phyloP scores from a whole-genome alignment of 352 stramenopile species.

The Phytophthora pistaciae region DNA sequence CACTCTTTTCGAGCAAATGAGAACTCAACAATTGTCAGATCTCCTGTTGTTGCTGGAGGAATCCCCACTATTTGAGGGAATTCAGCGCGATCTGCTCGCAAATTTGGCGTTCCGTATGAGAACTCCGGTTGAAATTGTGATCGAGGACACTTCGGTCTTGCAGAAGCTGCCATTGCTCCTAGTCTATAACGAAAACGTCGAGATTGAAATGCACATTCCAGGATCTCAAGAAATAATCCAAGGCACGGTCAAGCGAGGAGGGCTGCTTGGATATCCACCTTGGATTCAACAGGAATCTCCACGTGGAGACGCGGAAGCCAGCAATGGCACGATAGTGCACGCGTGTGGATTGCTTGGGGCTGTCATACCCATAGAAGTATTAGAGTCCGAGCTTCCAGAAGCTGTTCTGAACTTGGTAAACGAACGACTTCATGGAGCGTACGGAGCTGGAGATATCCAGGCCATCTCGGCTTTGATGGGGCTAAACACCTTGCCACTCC shows the following conservation, averaged over 20 bases:
- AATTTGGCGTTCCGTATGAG: slow-evolving; percentile 27
- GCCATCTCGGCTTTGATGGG: slow-evolving; percentile 10
- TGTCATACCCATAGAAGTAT: slow-evolving; percentile 11
- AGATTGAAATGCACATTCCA: slow-evolving; percentile 23
- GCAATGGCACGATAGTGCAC: not conserved
- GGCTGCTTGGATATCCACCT: slow-evolving; percentile 23
- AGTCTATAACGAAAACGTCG: slow-evolving; percentile 18
- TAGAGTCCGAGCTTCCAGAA: slow-evolving; percentile 22
- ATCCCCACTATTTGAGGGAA: slow-evolving; percentile 22
- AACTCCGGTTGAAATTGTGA: slow-evolving; percentile 14
- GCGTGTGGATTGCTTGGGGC: slow-evolving; percentile 19
- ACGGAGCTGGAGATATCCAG: slow-evolving; percentile 10
- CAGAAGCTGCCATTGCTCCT: slow-evolving; percentile 18
- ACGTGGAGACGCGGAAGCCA: not conserved
- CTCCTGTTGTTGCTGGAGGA: slow-evolving; percentile 22
- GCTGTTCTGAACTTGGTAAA: slow-evolving; percentile 6
- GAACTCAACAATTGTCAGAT: slow-evolving; percentile 18
- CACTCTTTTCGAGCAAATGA: slow-evolving; percentile 20
- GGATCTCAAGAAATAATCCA: slow-evolving; percentile 1
- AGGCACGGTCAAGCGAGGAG: slow-evolving; percentile 20
- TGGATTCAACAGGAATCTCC: slow-evolving; percentile 6
- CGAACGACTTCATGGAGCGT: slow-evolving; percentile 9
- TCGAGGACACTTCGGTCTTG: not conserved
- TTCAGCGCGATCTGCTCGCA: slow-evolving; percentile 23
- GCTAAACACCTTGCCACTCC: not conserved